phyloP scores from a whole-genome alignment of 2,329 filamentous ascomycete genomes.

The Aspergillus hortae region DNA sequence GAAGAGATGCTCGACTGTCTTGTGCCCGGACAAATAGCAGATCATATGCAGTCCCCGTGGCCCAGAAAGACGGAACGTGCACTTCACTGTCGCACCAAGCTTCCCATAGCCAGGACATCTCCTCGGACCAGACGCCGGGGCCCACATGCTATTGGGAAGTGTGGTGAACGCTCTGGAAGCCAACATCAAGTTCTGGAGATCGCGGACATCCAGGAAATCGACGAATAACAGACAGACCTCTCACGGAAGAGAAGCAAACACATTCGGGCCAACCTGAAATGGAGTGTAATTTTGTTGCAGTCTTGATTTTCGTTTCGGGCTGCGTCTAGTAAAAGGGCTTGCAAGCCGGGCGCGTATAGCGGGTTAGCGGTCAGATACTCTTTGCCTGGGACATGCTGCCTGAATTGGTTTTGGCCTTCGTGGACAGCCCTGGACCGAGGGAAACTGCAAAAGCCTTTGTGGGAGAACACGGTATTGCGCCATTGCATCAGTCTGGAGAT shows the following conservation, averaged over 20 bases:
- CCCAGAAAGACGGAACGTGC: constrained; percentile 11
- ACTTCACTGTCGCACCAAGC: constrained; percentile 8
- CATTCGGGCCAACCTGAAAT: not conserved
- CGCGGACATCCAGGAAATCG: constrained; percentile 1
- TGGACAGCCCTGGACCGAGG: constrained; percentile 8
- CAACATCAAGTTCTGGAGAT: constrained; percentile 6
- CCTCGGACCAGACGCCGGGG: constrained; percentile 12
- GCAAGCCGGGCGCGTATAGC: constrained; percentile 10
- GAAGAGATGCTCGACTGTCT: constrained; percentile 2
- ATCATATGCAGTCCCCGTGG: constrained; percentile 5
- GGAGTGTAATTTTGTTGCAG: not conserved
- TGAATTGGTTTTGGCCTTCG: constrained; percentile 7
- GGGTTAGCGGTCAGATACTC: constrained; percentile 16
- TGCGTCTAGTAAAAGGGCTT: constrained; percentile 3
- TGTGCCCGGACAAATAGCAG: not conserved
- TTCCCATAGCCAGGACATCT: constrained; percentile 20
- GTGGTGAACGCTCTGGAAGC: constrained; percentile 10
- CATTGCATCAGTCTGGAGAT: constrained; percentile 10
- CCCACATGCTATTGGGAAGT: constrained; percentile 12
- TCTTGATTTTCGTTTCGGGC: not conserved
- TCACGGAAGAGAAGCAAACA: not conserved
- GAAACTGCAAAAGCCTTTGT: not conserved
- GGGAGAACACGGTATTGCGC: constrained; percentile 12
- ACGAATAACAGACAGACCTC: constrained; percentile 8
- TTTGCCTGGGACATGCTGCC: constrained; percentile 5